Evolutionary conservation across 2,329 filamentous ascomycete genomes (phyloP).

Genomic region (Penicillium sp.): DNA sequence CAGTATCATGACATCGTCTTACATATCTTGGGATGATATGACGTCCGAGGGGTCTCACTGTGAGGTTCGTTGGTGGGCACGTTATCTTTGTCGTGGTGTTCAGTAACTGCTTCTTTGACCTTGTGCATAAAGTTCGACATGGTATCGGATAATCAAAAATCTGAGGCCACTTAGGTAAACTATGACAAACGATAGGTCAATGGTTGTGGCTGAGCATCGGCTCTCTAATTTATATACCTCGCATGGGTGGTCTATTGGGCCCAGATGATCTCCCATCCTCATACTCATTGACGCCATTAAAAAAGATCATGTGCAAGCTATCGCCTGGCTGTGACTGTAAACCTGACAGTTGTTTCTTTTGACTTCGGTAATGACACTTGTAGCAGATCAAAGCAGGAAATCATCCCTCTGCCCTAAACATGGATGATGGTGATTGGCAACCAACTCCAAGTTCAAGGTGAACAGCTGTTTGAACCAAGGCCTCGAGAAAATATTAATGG

Average conservation of each 20-base stretch:
- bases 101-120: conserved; percentile 22
- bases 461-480: background rate
- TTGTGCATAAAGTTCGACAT: conserved; percentile 27
- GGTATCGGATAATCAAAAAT: background rate
- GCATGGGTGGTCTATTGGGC: background rate
- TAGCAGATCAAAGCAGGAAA: background rate
- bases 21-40: background rate
- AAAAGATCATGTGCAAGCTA: background rate
- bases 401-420: too few species aligned
- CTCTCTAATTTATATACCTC: conserved; percentile 7
- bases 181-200: background rate
- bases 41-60: background rate
- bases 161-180: background rate
- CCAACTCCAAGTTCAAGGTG: background rate
- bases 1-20: background rate
- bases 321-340: background rate
- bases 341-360: background rate
- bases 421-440: background rate
- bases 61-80: background rate
- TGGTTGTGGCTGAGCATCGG: background rate
- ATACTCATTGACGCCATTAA: conserved; percentile 12
- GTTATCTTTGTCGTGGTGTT: conserved; percentile 4
- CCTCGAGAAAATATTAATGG: too few species aligned
- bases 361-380: background rate
- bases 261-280: background rate